phyloP scores from a whole-genome alignment of 306 rosid species.

The Acmispon strigosus region DNA sequence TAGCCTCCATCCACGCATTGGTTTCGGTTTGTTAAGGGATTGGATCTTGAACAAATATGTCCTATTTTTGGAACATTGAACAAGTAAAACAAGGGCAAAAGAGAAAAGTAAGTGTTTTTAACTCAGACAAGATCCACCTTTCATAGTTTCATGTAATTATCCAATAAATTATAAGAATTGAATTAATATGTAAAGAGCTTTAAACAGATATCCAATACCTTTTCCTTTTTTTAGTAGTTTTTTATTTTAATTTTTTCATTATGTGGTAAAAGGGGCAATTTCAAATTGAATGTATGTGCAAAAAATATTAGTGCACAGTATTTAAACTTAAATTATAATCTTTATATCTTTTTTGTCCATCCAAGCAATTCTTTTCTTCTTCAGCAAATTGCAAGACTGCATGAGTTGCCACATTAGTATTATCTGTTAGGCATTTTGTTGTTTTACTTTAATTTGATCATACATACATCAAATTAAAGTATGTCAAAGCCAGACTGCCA shows the following conservation, averaged over 20 bases:
- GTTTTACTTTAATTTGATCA: not conserved
- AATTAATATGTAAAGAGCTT: too few species aligned
- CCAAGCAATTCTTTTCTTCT: not conserved
- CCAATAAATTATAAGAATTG: too few species aligned
- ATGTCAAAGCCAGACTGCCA: too few species aligned
- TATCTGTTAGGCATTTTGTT: not conserved
- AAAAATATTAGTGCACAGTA: too few species aligned
- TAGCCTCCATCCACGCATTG: slow-evolving; percentile 12
- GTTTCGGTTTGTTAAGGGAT: slow-evolving; percentile 7
- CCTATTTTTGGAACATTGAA: slow-evolving; percentile 19
- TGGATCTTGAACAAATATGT: slow-evolving; percentile 20
- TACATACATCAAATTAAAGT: not conserved
- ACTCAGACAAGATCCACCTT: not conserved
- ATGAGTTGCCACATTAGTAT: not conserved
- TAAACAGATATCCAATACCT: too few species aligned
- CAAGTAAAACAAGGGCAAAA: slow-evolving; percentile 21
- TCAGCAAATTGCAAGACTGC: not conserved
- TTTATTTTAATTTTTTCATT: too few species aligned
- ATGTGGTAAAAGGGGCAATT: too few species aligned
- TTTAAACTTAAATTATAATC: not conserved
- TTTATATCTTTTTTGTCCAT: not conserved
- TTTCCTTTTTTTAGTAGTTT: too few species aligned
- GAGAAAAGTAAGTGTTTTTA: not conserved
- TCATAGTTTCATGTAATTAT: not conserved
- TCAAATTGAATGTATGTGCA: too few species aligned